Evolutionary conservation across 2,329 filamentous ascomycete species (phyloP).

Genomic region (Graphilbum ipis-grandicollis): DNA sequence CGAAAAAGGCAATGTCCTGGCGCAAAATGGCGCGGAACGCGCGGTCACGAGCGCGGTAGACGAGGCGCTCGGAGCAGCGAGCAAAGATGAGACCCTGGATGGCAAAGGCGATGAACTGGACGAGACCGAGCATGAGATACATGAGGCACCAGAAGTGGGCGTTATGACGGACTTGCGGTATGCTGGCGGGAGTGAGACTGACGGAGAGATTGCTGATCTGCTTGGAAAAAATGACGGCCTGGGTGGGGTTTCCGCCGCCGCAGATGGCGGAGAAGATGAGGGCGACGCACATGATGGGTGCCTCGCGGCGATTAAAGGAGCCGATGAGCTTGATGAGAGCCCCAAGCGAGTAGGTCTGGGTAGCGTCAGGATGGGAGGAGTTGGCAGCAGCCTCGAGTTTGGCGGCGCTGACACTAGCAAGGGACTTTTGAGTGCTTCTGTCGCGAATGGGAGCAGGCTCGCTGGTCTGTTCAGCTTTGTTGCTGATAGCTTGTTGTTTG

Average conservation of each 20-base stretch:
- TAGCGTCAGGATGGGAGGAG: no score
- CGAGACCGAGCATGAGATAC: conserved; percentile 70
- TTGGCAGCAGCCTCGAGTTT: background rate
- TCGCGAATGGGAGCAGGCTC: conserved; percentile 10
- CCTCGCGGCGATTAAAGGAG: conserved; percentile 62
- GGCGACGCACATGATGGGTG: conserved; percentile 53
- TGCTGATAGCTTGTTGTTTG: conserved; percentile 20
- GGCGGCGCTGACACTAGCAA: conserved; percentile 53
- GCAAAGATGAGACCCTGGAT: conserved; percentile 62
- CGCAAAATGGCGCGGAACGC: conserved; percentile 79
- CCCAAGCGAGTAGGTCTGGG: conserved; percentile 43
- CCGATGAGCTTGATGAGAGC: conserved; percentile 63
- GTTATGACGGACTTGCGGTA: conserved; percentile 42
- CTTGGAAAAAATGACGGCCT: conserved; percentile 74
- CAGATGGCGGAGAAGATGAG: conserved; percentile 59
- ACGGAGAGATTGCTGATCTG: conserved; percentile 45
- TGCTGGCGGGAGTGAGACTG: conserved; percentile 23
- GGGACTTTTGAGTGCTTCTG: conserved; percentile 36
- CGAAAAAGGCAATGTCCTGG: conserved; percentile 87
- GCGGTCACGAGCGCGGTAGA: conserved; percentile 65
- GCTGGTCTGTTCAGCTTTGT: no score
- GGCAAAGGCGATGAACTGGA: conserved; percentile 52
- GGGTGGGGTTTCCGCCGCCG: conserved; percentile 50
- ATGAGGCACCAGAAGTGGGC: conserved; percentile 78
- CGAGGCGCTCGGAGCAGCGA: conserved; percentile 68